phyloP scores from a whole-genome alignment of 352 stramenopile genomes.

The Globisporangium uncinulatum region DNA sequence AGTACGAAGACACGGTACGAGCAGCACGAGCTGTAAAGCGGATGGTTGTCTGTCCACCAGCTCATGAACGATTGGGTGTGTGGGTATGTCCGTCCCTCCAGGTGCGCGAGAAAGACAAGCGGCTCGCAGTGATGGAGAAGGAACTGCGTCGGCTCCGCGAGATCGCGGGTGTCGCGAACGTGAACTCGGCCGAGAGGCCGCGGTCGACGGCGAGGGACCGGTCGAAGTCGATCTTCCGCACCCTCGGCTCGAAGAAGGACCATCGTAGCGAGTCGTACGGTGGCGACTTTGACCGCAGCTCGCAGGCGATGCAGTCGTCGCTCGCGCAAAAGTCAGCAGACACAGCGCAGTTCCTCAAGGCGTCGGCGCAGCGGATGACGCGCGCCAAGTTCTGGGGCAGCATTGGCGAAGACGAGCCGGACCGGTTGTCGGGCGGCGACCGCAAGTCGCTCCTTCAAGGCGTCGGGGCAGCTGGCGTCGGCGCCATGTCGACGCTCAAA shows the following conservation, averaged over 20 bases:
- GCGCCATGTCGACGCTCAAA: conserved; percentile 76
- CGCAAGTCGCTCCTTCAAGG: conserved; percentile 77
- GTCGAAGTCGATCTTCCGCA: conserved; percentile 81
- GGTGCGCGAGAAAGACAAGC: conserved; percentile 77
- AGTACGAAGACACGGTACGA: conserved; percentile 65
- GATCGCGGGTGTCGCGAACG: conserved; percentile 32
- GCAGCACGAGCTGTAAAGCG: too few species aligned
- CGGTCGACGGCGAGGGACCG: too few species aligned
- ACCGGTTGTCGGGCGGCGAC: conserved; percentile 41
- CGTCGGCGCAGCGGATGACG: conserved; percentile 62
- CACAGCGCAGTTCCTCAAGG: conserved; percentile 70
- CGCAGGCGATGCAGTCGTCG: conserved; percentile 61
- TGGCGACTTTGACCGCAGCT: conserved; percentile 71
- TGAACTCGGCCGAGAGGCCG: conserved; percentile 57
- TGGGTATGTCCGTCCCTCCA: too few species aligned
- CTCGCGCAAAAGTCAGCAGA: conserved; percentile 70
- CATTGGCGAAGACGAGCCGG: conserved; percentile 34
- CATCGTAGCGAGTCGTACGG: conserved; percentile 36
- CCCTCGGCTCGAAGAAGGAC: conserved; percentile 78
- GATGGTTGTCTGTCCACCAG: too few species aligned
- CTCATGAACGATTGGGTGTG: too few species aligned
- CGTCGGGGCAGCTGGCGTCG: conserved; percentile 60
- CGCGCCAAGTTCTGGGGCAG: conserved; percentile 67
- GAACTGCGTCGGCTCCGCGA: conserved; percentile 24
- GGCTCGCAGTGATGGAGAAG: conserved; percentile 56